Conservation (phyloP, 257 asterid species). For the Anisodus tanguticus region DNA sequence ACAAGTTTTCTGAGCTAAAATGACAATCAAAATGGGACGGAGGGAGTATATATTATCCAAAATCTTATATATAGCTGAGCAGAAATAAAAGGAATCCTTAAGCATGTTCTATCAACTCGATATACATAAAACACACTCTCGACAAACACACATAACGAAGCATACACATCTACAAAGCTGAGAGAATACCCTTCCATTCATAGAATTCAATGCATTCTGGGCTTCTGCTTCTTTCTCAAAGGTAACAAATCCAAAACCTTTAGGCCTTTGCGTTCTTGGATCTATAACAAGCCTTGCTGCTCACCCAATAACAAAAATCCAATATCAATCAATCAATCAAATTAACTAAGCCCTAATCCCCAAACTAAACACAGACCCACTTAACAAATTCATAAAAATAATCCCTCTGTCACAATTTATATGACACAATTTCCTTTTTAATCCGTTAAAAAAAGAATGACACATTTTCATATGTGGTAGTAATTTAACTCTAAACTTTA, state of each 20-base stretch:
- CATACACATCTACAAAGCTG: background rate
- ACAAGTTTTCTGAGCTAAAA: too few species aligned
- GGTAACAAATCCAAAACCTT: slow-evolving; percentile 78
- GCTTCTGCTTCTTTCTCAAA: slow-evolving; percentile 65
- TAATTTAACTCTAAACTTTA: too few species aligned
- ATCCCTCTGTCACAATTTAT: slow-evolving; percentile 36
- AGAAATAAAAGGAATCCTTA: background rate
- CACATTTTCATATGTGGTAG: too few species aligned
- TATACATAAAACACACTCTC: background rate
- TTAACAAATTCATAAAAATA: too few species aligned
- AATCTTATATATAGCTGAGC: background rate
- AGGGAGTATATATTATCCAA: background rate
- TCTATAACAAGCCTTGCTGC: slow-evolving; percentile 73
- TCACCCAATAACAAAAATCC: background rate
- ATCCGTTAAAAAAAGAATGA: too few species aligned
- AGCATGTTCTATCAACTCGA: background rate
- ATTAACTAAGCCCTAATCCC: background rate
- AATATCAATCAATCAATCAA: background rate
- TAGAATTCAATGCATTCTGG: slow-evolving; percentile 59
- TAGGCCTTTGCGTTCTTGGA: slow-evolving; percentile 62
- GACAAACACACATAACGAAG: background rate
- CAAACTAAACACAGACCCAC: background rate
- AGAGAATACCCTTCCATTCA: slow-evolving; percentile 64
- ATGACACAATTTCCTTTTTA: too few species aligned
- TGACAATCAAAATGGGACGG: too few species aligned